A percentile compares a stretch with the other conserved stretches of the same genome.
These are phyloP conservation scores for Neophaeococcomyces mojaviensis DNA, from an alignment of 2,329 filamentous ascomycete genomes.

Conservation along the genomic window DNA sequence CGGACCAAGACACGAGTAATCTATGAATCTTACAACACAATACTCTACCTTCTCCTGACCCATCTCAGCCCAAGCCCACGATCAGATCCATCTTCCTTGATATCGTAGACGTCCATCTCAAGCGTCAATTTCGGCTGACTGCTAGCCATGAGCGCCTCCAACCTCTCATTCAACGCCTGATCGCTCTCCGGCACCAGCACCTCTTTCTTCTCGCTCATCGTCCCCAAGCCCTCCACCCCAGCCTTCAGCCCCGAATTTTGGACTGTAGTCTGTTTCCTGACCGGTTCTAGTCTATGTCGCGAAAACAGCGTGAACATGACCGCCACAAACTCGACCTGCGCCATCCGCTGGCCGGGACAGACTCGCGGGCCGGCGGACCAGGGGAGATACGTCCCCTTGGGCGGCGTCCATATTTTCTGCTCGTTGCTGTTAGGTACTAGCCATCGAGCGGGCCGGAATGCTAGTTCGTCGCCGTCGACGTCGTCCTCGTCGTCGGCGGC, in stretches of 20 bases:
- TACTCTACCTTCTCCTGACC: slow-evolving; percentile 8
- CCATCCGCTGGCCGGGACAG: slow-evolving; percentile 49
- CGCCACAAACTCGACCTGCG: slow-evolving; percentile 48
- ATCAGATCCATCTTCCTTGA: slow-evolving; percentile 10
- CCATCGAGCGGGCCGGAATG: slow-evolving; percentile 37
- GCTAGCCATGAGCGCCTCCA: slow-evolving; percentile 23
- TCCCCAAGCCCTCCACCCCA: too few species aligned
- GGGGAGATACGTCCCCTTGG: slow-evolving; percentile 37
- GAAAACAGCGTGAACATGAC: slow-evolving; percentile 37
- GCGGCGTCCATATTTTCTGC: slow-evolving; percentile 30
- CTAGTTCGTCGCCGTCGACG: slow-evolving; percentile 24
- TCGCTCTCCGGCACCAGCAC: slow-evolving; percentile 19
- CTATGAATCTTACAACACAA: too few species aligned
- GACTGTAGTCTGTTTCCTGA: slow-evolving; percentile 15
- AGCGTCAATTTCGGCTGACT: slow-evolving; percentile 25
- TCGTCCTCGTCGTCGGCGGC: neutral
- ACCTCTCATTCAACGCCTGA: slow-evolving; percentile 17
- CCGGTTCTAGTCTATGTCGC: slow-evolving; percentile 20
- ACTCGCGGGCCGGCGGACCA: slow-evolving; percentile 45
- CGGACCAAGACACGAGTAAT: too few species aligned
- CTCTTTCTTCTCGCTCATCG: neutral
- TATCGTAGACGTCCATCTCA: slow-evolving; percentile 24
- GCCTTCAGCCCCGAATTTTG: too few species aligned
- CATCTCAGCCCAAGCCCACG: slow-evolving; percentile 18
- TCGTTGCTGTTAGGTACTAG: slow-evolving; percentile 21